A percentile compares a stretch with the other conserved stretches of the same genome.
These are phyloP conservation scores for Phytophthora agathidicida DNA, from an alignment of 352 stramenopile species.

Conservation along the genomic window DNA sequence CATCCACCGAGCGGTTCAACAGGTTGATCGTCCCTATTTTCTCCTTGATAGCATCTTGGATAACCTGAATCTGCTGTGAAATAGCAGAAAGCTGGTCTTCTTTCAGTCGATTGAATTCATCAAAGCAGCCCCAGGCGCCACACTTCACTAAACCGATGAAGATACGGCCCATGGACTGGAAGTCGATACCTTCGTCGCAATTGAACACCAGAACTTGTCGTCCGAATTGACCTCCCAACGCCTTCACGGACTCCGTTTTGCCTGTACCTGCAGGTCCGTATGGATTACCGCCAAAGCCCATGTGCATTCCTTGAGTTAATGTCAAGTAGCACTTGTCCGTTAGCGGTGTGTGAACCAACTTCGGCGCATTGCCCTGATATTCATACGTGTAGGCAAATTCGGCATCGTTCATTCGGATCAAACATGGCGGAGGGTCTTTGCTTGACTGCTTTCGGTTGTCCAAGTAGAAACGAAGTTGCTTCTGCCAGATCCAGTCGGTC, in stretches of 20 bases:
- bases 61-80: slow-evolving; percentile 95
- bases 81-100: slow-evolving; percentile 94
- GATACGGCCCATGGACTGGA: slow-evolving; percentile 94
- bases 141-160: slow-evolving; percentile 96
- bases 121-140: slow-evolving; percentile 96
- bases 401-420: slow-evolving; percentile 81
- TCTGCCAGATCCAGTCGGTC: slow-evolving; percentile 92
- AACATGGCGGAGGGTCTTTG: slow-evolving; percentile 36
- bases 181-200: slow-evolving; percentile 95
- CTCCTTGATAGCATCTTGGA: slow-evolving; percentile 94
- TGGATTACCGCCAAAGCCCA: slow-evolving; percentile 94
- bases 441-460: slow-evolving; percentile 48
- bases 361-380: slow-evolving; percentile 94
- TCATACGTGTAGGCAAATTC: slow-evolving; percentile 95
- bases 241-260: slow-evolving; percentile 96
- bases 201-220: slow-evolving; percentile 94
- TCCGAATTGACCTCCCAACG: slow-evolving; percentile 90
- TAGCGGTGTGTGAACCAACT: slow-evolving; percentile 94
- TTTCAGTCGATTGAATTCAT: slow-evolving; percentile 97
- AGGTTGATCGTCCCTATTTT: slow-evolving; percentile 73
- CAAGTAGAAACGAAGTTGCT: slow-evolving; percentile 94
- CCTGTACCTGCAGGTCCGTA: slow-evolving; percentile 94
- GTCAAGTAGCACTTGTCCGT: slow-evolving; percentile 96
- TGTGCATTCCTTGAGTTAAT: slow-evolving; percentile 93
- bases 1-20: slow-evolving; percentile 84